A percentile compares a stretch with the other conserved stretches of the same genome.
phyloP scores from a whole-genome alignment of 225 moss, liverwort and hornwort genomes.

The Climacium dendroides region DNA sequence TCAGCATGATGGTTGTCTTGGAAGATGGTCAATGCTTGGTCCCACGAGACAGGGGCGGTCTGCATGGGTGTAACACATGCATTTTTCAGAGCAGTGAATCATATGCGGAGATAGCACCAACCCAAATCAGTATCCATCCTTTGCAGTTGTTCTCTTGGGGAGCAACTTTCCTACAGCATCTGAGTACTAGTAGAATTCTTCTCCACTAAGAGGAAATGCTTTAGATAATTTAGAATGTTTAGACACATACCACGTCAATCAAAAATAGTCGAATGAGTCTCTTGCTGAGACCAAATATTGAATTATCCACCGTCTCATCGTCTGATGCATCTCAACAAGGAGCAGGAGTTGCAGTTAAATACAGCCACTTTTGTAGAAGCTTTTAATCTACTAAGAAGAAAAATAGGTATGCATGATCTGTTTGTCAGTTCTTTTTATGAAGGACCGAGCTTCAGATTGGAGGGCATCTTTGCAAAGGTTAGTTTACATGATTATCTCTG shows the following conservation, averaged over 20 bases:
- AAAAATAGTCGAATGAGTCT: conserved; percentile 65
- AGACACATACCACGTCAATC: conserved; percentile 49
- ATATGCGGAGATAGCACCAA: background rate
- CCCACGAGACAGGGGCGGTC: conserved; percentile 44
- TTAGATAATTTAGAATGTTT: background rate
- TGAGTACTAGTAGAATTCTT: background rate
- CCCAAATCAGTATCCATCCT: background rate
- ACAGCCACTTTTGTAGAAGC: background rate
- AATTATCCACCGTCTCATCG: conserved; percentile 20
- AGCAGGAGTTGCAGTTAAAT: background rate
- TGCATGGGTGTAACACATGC: background rate
- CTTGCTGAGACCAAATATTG: conserved; percentile 46
- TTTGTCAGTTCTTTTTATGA: background rate
- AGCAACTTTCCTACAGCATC: background rate
- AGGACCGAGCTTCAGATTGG: background rate
- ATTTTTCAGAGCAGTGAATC: background rate
- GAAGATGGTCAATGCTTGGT: conserved; percentile 43
- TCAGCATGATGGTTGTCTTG: conserved; percentile 18
- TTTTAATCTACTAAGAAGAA: background rate
- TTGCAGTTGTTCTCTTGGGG: background rate
- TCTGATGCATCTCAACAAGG: conserved; percentile 14
- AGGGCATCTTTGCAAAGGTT: background rate
- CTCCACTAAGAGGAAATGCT: background rate
- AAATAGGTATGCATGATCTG: background rate
- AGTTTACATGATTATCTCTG: background rate